These are phyloP conservation scores for Sclerotinia nivalis DNA, from an alignment of 2,329 filamentous ascomycete genomes.

Conservation along the genomic window DNA sequence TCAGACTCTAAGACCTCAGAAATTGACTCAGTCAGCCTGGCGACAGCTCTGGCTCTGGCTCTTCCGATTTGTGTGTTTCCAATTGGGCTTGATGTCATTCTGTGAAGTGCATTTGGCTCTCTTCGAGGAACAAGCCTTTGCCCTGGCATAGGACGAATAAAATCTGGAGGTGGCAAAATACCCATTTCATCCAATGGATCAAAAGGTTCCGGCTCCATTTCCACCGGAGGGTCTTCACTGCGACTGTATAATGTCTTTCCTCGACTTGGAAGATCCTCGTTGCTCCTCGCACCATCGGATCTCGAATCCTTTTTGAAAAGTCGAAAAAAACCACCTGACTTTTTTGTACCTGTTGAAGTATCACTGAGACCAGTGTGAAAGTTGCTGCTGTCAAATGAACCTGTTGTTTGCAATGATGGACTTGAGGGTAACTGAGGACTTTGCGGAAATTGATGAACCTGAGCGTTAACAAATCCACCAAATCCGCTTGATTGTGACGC, in stretches of 20 bases:
- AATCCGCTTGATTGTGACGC: background rate
- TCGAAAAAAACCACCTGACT: conserved; percentile 7
- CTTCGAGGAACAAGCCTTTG: conserved; percentile 7
- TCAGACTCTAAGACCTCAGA: conserved; percentile 9
- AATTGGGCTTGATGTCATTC: background rate
- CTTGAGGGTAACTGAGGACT: conserved; percentile 5
- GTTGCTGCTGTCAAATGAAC: conserved; percentile 14
- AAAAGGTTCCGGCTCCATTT: background rate
- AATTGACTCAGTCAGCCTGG: conserved; percentile 2
- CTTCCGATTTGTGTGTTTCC: conserved; percentile 10
- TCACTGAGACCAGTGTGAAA: background rate
- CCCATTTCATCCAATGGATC: conserved; percentile 6
- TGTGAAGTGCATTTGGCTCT: conserved; percentile 13
- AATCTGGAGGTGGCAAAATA: conserved; percentile 7
- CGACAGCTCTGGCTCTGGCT: background rate
- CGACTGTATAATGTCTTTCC: background rate
- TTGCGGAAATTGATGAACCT: background rate
- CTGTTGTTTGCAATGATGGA: conserved; percentile 4
- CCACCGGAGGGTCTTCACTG: background rate
- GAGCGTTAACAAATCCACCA: background rate
- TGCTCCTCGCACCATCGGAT: background rate
- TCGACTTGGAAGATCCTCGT: conserved; percentile 1
- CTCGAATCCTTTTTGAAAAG: conserved; percentile 9
- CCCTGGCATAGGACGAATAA: conserved; percentile 17
- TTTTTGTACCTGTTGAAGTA: background rate